These are phyloP conservation scores for Arachis monticola DNA, from an alignment of 331 rosid species.

Conservation along the genomic window DNA sequence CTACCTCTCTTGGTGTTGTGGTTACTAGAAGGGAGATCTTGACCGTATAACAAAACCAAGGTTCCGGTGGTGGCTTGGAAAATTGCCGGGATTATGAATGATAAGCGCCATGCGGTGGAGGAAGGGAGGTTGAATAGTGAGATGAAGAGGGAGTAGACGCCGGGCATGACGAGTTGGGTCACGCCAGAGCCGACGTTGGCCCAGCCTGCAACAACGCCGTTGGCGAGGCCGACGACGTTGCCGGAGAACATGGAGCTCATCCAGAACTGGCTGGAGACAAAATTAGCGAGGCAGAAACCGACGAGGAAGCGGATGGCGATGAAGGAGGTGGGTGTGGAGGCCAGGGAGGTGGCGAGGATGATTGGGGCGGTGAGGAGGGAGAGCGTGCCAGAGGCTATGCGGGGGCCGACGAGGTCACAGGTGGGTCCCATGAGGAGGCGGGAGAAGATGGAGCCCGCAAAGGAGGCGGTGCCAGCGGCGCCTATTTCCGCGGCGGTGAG, in stretches of 20 bases:
- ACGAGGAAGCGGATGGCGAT: conserved; percentile 55
- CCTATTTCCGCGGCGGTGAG: conserved; percentile 53
- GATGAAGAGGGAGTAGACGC: conserved; percentile 44
- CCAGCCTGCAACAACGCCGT: conserved; percentile 72
- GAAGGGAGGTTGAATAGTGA: conserved; percentile 41
- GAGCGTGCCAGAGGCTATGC: conserved; percentile 56
- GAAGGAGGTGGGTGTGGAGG: conserved; percentile 50
- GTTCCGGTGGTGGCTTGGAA: conserved; percentile 48
- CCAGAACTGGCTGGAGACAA: conserved; percentile 72
- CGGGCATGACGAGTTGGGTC: conserved; percentile 66
- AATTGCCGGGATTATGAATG: conserved; percentile 50
- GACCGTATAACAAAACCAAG: conserved; percentile 51
- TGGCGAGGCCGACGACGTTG: conserved; percentile 58
- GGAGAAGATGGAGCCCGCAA: conserved; percentile 63
- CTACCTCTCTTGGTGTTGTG: background rate
- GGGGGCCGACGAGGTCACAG: conserved; percentile 63
- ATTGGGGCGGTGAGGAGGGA: conserved; percentile 63
- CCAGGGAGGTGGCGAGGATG: conserved; percentile 47
- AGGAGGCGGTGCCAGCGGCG: conserved; percentile 55
- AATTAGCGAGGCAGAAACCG: conserved; percentile 61
- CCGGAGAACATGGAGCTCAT: conserved; percentile 68
- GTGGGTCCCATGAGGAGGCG: conserved; percentile 68
- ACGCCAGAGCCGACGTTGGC: conserved; percentile 63
- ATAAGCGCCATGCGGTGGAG: conserved; percentile 56
- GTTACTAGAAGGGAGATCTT: conserved; percentile 48